A percentile compares a stretch with the other conserved stretches of the same genome.
Conservation (phyloP, 164 flowering plant species). For the Echeveria elegans region DNA sequence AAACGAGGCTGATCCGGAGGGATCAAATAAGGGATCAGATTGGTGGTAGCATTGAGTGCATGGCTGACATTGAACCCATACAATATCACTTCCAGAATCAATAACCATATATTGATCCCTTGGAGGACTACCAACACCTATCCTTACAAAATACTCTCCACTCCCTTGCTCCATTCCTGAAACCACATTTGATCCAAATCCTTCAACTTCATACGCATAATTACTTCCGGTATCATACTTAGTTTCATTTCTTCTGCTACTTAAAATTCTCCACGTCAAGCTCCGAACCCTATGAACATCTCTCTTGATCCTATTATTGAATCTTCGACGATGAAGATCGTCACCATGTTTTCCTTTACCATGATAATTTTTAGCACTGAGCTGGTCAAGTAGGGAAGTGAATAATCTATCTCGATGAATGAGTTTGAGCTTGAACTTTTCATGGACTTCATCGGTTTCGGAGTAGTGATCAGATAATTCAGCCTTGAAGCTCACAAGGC, state of each 20-base stretch:
- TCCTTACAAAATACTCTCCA: conserved; percentile 77
- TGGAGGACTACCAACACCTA: conserved; percentile 88
- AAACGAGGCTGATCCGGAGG: conserved; percentile 56
- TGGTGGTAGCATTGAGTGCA: conserved; percentile 70
- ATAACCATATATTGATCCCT: conserved; percentile 69
- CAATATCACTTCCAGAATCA: conserved; percentile 83
- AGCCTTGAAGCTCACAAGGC: conserved; percentile 7
- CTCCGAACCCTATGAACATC: conserved; percentile 37
- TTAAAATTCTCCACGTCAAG: conserved; percentile 27
- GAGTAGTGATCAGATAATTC: conserved; percentile 10
- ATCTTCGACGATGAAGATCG: background rate
- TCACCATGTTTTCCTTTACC: conserved; percentile 15
- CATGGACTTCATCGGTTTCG: background rate
- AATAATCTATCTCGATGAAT: conserved; percentile 11
- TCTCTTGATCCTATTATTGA: conserved; percentile 34
- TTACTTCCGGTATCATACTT: background rate
- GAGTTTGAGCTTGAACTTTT: conserved; percentile 26
- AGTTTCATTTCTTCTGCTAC: conserved; percentile 11
- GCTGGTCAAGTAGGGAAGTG: background rate
- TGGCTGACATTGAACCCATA: conserved; percentile 91
- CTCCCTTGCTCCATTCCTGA: conserved; percentile 92
- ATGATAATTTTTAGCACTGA: conserved; percentile 11
- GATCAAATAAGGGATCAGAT: conserved; percentile 81
- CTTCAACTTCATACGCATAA: conserved; percentile 22
- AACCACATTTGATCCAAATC: conserved; percentile 76